Base-by-base conservation (phyloP, 2,329 filamentous ascomycete species). In the Diaporthe vexans region DNA sequence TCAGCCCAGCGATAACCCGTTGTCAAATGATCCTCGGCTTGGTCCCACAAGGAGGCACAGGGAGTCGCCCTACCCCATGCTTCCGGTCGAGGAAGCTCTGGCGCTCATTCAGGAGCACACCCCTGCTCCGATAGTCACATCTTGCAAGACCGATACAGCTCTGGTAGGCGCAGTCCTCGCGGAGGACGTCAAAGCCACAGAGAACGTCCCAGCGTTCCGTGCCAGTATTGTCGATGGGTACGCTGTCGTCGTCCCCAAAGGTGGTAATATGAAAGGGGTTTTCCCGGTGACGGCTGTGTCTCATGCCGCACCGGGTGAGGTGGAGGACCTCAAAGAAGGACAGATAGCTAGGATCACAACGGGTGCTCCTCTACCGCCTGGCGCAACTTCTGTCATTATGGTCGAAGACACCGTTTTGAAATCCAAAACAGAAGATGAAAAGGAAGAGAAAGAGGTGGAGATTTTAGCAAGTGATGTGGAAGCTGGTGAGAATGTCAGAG, bases 171-270 rank as follows among this genome's bases (percentile, higher is more conserved):
- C 89, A 11, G 92, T 98, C 0, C 86, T 99, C 1, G 95, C 96
- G 0, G 91, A 95, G 80, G 93, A 97, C 77, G 92, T 99, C 33
- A 90, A 87, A 52, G 95, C 97, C 0, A 85, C 85, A 5, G 96
- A 98, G 81, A 91, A 93, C 10, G 97, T 99, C 0, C 97, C 97
- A 0, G 97, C 96, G 0, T 99, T 97, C 84, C 89, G 95, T 74
- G 97, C 97, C 24, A 98, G 96, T 81, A 98, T 98, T 54, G 97
- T 99, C 0, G 97, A 99, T 82, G 97, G 97, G 1, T 99, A 99
- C 80, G 97, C 97, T 3, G 90, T 97, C 0, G 91, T 95, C 51
- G 92, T 91, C 8, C 88, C 89, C 71, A 84, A 85, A 40, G 86
- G 91, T 54, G 91, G 89, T 0, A 91, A 89, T 65, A 89, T 94